Base-by-base conservation (phyloP, 345 rosid genomes). In the Carallia brachiata region DNA sequence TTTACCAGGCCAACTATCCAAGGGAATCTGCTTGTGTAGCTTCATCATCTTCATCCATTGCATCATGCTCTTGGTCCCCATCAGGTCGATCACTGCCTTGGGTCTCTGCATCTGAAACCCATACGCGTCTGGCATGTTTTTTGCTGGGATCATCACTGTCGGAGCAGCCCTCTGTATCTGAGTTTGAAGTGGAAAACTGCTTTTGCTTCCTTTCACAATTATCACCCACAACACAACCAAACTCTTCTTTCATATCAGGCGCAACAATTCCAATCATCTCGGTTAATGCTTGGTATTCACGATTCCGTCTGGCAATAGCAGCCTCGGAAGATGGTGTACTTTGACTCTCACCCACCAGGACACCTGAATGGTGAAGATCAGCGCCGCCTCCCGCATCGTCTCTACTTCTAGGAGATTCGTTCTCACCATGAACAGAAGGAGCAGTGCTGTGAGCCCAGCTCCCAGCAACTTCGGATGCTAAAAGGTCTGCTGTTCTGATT, bases 371-470 rank as follows among this genome's bases (percentile, higher is more conserved):
- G 53, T 70, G 83, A 67, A 73, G 15, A 63, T 70, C 74, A 36
- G 70, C 72, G 27, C 48, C 76, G 52, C 69, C 81, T 67, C 77
- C 84, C 70, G 75, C 86, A 28, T 81, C 82, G n/a, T 79, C 84
- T 69, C 85, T 78, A 69, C 62, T 76, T 74, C 76, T 68, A 53
- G 81, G 90, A 44, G 86, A 85, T 73, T 81, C 97, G 70, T 90
- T 84, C 55, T 90, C 94, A 63, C 90, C 97, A 27, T 84, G 85
- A 36, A 83, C 87, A 52, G 96, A 95, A 63, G 97, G 96, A 78
- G 86, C 90, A 39, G 97, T 87, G 80, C 97, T 84, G 77, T 75
- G 70, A 77, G 86, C 93, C 99, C 98, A 92, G 71, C 97, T 92
- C 66, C 97, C 97, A 55, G 77, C 86, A 79, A 80, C 91, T 82